Base-by-base conservation (phyloP, 371 early-diverging fungal species). In the Hamiltosporidium tvaerminnensis region DNA sequence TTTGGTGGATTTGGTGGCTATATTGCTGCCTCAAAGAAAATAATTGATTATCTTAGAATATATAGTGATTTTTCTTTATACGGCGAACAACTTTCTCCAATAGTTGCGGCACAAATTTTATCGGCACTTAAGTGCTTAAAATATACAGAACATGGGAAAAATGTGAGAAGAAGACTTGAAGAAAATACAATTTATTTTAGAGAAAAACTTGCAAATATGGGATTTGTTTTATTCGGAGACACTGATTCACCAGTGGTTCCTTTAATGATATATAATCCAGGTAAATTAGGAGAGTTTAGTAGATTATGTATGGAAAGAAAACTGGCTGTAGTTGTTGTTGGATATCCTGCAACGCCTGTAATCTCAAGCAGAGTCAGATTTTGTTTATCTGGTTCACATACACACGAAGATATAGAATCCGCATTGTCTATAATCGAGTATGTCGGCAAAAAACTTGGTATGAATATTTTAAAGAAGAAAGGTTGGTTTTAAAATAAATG, bases 1-100 rank as follows among this genome's bases (percentile, higher is more conserved):
- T 96, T 99, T 83, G 96, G 94, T 67, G 91, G 93, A 32, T 88
- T 91, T 50, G 96, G 96, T 67, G 94, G 96, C 16, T 95, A 93
- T 72, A 89, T 95, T 75, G 87, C 91, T 39, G 89, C 68, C 10
- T 67, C 76, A 64, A 82, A 83, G 72, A 79, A 80, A n/a, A 73
- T 94, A 41, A 84, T 96, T 61, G 84, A 88, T 74, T 82, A 86
- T 76, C 65, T 98, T 59, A 84, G 90, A 47, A 69, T 86, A 37
- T 76, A 76, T 48, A 84, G 84, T 66, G 89, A 91, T 77, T 82
- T 90, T 10, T 82, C 84, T 47, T 71, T 85, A 38, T 92, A 93
- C 77, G 91, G 90, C 33, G 97, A 98, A 80, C 79, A 90, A 49
- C 87, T 96, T 78, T 80, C 91, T 30, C 82, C 85, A 32, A 85